A percentile compares a stretch with the other conserved stretches of the same genome.
These are phyloP conservation scores for Gynandropsis gynandra DNA, from an alignment of 345 rosid species.

Conservation along the genomic window DNA sequence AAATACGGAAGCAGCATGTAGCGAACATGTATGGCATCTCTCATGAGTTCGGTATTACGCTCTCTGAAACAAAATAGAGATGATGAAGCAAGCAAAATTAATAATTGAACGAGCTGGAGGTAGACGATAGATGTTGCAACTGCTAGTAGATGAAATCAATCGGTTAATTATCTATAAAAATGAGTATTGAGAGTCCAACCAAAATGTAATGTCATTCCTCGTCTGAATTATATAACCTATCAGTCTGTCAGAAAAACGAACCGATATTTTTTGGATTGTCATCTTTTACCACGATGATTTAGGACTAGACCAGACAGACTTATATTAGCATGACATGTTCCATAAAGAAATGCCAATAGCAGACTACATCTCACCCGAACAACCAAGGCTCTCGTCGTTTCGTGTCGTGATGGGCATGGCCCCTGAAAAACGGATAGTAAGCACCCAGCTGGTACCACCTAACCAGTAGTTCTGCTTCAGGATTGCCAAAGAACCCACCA, in stretches of 20 bases:
- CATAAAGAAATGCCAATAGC: neutral
- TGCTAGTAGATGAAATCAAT: constrained; percentile 5
- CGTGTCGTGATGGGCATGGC: constrained; percentile 96
- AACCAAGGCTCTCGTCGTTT: constrained; percentile 98
- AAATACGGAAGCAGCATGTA: constrained; percentile 85
- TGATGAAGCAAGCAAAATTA: neutral
- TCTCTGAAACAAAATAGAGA: constrained; percentile 42
- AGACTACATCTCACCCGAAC: constrained; percentile 59
- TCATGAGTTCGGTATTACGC: constrained; percentile 70
- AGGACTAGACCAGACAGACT: constrained; percentile 2
- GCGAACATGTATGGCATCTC: constrained; percentile 84
- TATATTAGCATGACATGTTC: neutral
- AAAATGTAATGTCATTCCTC: neutral
- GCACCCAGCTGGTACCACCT: constrained; percentile 99
- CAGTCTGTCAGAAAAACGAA: too few relatives aligned
- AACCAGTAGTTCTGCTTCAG: constrained; percentile 80
- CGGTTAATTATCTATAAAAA: neutral
- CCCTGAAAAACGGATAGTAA: constrained; percentile 96
- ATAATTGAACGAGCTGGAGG: constrained; percentile 4
- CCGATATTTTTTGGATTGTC: too few relatives aligned
- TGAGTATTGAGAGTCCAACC: constrained; percentile 1
- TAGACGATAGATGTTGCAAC: constrained; percentile 6
- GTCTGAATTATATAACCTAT: too few relatives aligned
- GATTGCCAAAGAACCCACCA: constrained; percentile 97
- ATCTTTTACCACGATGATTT: too few relatives aligned